phyloP scores from a whole-genome alignment of 495 filamentous ascomycete genomes.

The Astrocystis sublimbata region DNA sequence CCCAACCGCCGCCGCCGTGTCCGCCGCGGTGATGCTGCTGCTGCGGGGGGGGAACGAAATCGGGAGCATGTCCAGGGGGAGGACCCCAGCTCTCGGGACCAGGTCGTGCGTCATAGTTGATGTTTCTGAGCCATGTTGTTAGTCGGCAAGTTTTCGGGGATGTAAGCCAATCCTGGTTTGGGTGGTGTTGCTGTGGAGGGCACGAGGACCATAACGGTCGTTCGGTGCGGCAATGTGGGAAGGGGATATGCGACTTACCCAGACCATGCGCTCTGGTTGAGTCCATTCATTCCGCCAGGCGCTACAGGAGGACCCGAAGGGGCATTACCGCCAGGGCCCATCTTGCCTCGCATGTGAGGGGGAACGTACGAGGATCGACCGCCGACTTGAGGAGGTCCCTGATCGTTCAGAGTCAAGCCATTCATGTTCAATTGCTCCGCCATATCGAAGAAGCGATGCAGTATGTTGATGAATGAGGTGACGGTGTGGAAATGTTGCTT shows the following conservation, averaged over 20 bases:
- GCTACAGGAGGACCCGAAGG: slow-evolving; percentile 35
- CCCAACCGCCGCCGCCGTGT: slow-evolving; percentile 20
- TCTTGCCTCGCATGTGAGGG: slow-evolving; percentile 80
- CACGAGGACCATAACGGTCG: not conserved
- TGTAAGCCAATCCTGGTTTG: slow-evolving; percentile 2
- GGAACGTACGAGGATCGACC: slow-evolving; percentile 82
- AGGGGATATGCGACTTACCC: slow-evolving; percentile 45
- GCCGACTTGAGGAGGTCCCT: slow-evolving; percentile 57
- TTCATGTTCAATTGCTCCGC: slow-evolving; percentile 94
- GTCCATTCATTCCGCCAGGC: slow-evolving; percentile 44
- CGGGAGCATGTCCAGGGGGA: slow-evolving; percentile 19
- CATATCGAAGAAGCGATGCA: slow-evolving; percentile 56
- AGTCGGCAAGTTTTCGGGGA: slow-evolving; percentile 16
- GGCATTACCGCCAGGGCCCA: slow-evolving; percentile 39
- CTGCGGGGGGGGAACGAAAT: slow-evolving; percentile 29
- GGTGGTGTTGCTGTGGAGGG: not conserved
- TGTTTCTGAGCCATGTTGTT: slow-evolving; percentile 38
- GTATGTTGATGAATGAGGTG: not conserved
- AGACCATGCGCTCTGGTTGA: slow-evolving; percentile 66
- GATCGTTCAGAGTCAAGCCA: slow-evolving; percentile 71
- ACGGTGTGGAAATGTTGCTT: not conserved
- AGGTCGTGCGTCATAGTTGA: slow-evolving; percentile 46
- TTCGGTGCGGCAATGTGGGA: not conserved
- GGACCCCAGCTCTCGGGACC: slow-evolving; percentile 32
- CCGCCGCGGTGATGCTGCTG: slow-evolving; percentile 27